Base-by-base conservation (phyloP, 2,329 filamentous ascomycete genomes). In the Aspergillus pseudotamarii region DNA sequence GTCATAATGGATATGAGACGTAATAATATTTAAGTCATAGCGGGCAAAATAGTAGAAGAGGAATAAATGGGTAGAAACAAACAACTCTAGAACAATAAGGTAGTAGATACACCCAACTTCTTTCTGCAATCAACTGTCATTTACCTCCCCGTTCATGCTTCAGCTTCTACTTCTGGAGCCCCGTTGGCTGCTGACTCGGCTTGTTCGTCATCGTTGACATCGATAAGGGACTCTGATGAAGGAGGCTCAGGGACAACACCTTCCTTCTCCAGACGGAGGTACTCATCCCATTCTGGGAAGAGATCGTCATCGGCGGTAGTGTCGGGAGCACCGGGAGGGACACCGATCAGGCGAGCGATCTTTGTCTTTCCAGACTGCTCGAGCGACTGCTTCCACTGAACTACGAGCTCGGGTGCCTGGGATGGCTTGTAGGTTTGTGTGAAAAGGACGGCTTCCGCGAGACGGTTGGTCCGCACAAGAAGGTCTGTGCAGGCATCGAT, bases 211-310 rank as follows among this genome's bases (percentile, higher is more conserved):
- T 77, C 72, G 59, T 77, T 71, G 55, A 81, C 69, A 66, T 82
- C 78, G 63, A 82, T 80, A 65, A 83, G 68, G 61, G 77, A 76
- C 58, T 73, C 75, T 50, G 78, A 75, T 23, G 74, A 72, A 64
- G 76, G 69, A 61, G 74, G 71, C 72, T 81, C 66, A 68, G 78
- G 62, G 68, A 79, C 75, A 4, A 83, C 84, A 3, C 91, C 91
- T 71, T 93, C 89, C 63, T 85, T 86, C 82, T 98, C 95, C 66
- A 97, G 76, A 73, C 86, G 85, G 70, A 98, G 76, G 83, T 92
- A 97, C 78, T 95, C 91, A 5, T 97, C 91, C 95, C 95, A 99
- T 73, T 97, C 93, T 0, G 94, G 94, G 81, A 99, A 99, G 70
- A 99, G 85, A 3, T 96, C 94, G 46, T 91, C 91, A 64, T 88